Evolutionary conservation across 1,139 yeast species (phyloP), one percentile per base, ranked within the genome.

Genomic region (Hansenula lynferdii): DNA sequence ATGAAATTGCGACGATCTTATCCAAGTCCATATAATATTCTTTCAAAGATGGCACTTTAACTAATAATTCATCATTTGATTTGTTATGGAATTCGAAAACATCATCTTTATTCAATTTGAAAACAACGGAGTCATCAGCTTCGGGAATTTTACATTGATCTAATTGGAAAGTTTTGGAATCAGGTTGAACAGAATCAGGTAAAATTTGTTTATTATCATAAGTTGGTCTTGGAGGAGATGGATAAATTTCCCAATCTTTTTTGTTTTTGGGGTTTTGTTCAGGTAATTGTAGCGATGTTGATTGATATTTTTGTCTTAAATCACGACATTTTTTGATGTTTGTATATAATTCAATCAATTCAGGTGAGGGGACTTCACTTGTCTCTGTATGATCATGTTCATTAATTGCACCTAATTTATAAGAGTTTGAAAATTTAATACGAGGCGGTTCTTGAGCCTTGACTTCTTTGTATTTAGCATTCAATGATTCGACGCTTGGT

Each of bases 211-310:
- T 85, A 68, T 76, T 75, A 52, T 85, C 84, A 75, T 95, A 92
- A 21, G 94, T 80, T 2, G 98, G 97, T 45, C 80, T 80, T 11
- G 98, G 98, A 1, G 97, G 97, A 10, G 84, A 80, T 0, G 99
- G 99, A 57, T 90, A 90, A 36, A 94, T 80, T 14, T 58, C 57
- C 97, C 98, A 94, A 22, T 56, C 60, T 32, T 61, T 64, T 23
- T 48, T 51, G 59, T 92, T 90, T 58, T 89, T 89, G 2, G 98
- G 98, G 59, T 94, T 92, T 47, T 77, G 82, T 34, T 64, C 60
- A 35, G 83, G 86, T 35, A 78, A 67, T 64, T 94, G 99, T 38
- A 77, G 53, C 0, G 97, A 87, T 7, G 75, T 53, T 2, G 63
- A 56, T 61, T 85, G 83, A 57, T 90, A 94, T 58, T 81, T 84